Conservation (phyloP, 768 basidiomycete genomes). For the Rhodotorula diobovata region DNA sequence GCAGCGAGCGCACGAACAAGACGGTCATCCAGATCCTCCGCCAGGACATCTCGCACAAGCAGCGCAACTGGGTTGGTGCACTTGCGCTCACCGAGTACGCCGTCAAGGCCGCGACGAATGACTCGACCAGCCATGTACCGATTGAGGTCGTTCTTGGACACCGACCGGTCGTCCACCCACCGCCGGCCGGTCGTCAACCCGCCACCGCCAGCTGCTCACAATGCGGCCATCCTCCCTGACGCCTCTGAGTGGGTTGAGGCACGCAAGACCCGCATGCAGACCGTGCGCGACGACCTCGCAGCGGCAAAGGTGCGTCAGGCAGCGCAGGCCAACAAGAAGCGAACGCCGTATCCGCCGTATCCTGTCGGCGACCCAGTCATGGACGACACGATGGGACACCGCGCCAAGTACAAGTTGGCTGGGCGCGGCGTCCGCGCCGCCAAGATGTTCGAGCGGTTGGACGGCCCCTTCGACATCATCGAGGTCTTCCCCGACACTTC, state of each 20-base stretch:
- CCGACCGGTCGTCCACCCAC: not conserved
- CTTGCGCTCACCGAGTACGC: conserved; percentile 8
- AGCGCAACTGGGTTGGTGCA: conserved; percentile 7
- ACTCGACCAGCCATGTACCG: not conserved
- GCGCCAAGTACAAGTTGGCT: conserved; percentile 43
- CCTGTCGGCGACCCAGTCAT: conserved; percentile 48
- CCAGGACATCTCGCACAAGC: not conserved
- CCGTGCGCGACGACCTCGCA: conserved; percentile 9
- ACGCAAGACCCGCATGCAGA: not conserved
- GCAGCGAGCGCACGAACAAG: conserved; percentile 13
- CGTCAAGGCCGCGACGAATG: conserved; percentile 5
- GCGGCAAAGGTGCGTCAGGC: conserved; percentile 41
- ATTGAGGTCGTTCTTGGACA: conserved; percentile 17
- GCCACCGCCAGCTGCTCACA: no score
- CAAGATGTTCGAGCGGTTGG: conserved; percentile 43
- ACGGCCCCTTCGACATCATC: conserved; percentile 31
- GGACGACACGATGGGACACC: conserved; percentile 47
- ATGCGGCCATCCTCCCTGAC: no score
- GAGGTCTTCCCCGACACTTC: conserved; percentile 18
- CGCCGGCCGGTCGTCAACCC: no score
- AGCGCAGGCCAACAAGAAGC: conserved; percentile 43
- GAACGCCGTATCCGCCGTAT: conserved; percentile 41
- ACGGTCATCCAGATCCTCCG: conserved; percentile 17
- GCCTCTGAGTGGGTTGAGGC: not conserved
- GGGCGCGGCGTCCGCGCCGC: conserved; percentile 16